Evolutionary conservation across 2,329 filamentous ascomycete species (phyloP).

Genomic region (Cadophora luteo-olivacea): DNA sequence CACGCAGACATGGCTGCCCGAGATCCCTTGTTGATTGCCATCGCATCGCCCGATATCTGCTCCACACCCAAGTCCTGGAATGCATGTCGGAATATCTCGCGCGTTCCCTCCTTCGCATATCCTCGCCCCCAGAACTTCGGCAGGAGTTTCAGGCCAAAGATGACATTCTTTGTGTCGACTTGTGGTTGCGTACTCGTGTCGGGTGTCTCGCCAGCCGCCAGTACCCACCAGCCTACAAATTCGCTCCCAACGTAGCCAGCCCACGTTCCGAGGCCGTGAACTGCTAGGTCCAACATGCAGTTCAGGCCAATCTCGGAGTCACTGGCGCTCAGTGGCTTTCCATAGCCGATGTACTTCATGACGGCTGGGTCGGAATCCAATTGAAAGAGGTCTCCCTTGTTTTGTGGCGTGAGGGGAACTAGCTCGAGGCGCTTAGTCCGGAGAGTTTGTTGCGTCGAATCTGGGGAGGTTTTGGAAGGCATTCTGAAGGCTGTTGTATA

Average conservation of each 20-base stretch:
- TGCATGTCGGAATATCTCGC: constrained; percentile 18
- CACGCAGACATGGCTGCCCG: constrained; percentile 10
- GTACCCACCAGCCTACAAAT: constrained; percentile 16
- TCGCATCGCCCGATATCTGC: constrained; percentile 16
- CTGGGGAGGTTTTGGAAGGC: background rate
- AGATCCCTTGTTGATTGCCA: constrained; percentile 9
- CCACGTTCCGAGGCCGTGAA: constrained; percentile 10
- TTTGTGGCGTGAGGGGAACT: background rate
- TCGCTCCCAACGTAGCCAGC: constrained; percentile 8
- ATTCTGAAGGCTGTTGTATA: background rate
- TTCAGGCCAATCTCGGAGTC: constrained; percentile 7
- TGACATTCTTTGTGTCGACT: constrained; percentile 13
- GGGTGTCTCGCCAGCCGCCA: constrained; percentile 12
- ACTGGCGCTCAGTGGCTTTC: constrained; percentile 16
- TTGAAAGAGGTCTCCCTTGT: constrained; percentile 2
- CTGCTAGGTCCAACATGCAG: constrained; percentile 2
- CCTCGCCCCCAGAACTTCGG: constrained; percentile 17
- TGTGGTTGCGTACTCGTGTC: background rate
- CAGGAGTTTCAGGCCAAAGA: constrained; percentile 16
- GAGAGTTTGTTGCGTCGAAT: background rate
- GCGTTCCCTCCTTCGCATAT: constrained; percentile 12
- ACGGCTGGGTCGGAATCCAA: constrained; percentile 9
- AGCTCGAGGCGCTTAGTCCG: constrained; percentile 5
- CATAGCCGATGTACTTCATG: constrained; percentile 14
- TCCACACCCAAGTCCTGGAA: constrained; percentile 12